Base-by-base conservation (phyloP, 139 green algal genomes). In the Micractinium sp. region DNA sequence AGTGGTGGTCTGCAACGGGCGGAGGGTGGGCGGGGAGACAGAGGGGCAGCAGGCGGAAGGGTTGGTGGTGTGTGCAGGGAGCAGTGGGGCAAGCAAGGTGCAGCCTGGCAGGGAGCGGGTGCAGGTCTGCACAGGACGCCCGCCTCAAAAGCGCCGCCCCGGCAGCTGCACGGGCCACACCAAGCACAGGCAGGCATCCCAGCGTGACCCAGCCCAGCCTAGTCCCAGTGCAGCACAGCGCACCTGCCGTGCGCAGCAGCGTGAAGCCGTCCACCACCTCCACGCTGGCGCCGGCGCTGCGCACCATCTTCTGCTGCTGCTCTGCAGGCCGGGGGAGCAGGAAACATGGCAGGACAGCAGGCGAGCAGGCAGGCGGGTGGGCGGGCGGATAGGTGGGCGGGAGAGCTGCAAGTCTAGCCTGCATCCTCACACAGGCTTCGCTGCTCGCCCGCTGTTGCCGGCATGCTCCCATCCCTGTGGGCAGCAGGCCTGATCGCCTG, bases 181-280 rank as follows among this genome's bases (percentile, higher is more conserved):
- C 47, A 5, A 56, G 47, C 47, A 56, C 47, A 56, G 47, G 60
- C 63, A 83, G 89, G 20, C 47, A 35, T 35, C 35, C 38, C 39
- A 88, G 31, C 47, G 20, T 33, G 39, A 19, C 69, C 67, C 79
- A 88, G 16, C 16, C 33, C 33, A 81, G 23, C 38, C 38, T 18
- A 89, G 61, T 66, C 31, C 27, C 39, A 74, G 25, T 23, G 35
- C 53, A n/a, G 7, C 84, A 66, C 27, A 19, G 39, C 27, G 77
- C 79, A 74, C 79, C 63, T 1, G 73, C 73, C 9, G 92, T 96
- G 89, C 91, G 89, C 78, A 96, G 82, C 60, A 96, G 87, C 38
- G 77, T 78, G 88, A 96, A 95, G 7, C 93, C 93, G 67, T 94
- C 85, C 3, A 86, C 33, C 16, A 94, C 83, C 81, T 95, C 90